Conservation (phyloP, 805 yeast species). For the Saccharomycopsis vini region DNA sequence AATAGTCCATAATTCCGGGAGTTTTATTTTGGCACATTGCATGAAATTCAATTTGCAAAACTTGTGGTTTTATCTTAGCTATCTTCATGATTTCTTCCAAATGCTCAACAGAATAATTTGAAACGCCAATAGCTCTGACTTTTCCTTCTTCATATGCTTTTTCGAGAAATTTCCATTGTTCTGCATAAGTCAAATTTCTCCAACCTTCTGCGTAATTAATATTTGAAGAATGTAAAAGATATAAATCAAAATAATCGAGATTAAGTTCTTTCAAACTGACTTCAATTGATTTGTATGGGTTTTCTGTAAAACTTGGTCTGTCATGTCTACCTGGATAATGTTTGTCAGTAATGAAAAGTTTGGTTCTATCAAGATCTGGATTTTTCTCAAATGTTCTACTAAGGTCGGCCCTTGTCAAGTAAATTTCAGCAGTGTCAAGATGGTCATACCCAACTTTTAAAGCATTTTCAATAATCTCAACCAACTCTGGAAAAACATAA, state of each 20-base stretch:
- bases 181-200: constrained; percentile 17
- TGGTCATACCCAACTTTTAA: constrained; percentile 41
- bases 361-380: constrained; percentile 21
- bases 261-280: constrained; percentile 31
- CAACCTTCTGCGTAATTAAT: constrained; percentile 26
- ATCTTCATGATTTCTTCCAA: constrained; percentile 33
- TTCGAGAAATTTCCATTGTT: constrained; percentile 48
- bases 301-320: constrained; percentile 23
- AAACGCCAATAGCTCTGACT: constrained; percentile 52
- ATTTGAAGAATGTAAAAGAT: constrained; percentile 41
- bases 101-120: constrained; percentile 44
- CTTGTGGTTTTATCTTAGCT: constrained; percentile 39
- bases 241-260: constrained; percentile 43
- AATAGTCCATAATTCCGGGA: constrained; percentile 42
- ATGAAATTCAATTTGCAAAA: constrained; percentile 58
- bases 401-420: constrained; percentile 45
- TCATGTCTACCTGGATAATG: constrained; percentile 31
- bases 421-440: constrained; percentile 50
- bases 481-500: constrained; percentile 22
- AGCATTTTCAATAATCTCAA: constrained; percentile 27
- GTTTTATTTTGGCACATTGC: constrained; percentile 64
- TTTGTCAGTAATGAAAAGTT: constrained; percentile 49
- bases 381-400: constrained; percentile 37
- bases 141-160: constrained; percentile 42
- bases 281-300: constrained; percentile 35